phyloP scores from a whole-genome alignment of 148 eudicot genomes.

The Selenicereus undatus region DNA sequence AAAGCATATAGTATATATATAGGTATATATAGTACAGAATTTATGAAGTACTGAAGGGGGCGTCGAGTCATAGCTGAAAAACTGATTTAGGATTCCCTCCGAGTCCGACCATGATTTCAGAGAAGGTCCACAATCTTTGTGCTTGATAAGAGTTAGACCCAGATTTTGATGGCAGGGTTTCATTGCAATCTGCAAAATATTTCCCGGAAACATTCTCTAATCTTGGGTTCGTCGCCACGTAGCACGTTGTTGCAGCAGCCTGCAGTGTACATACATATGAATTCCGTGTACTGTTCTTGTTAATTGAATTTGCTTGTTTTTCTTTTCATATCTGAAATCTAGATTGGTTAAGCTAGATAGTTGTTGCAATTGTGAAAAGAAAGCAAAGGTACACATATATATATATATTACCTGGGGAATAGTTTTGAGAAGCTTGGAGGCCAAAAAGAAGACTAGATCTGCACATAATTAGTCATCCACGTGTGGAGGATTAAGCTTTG shows the following conservation, averaged over 20 bases:
- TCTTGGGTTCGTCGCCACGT: slow-evolving; percentile 60
- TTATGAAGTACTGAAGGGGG: too few species aligned
- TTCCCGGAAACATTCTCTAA: slow-evolving; percentile 52
- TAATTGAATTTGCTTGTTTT: too few species aligned
- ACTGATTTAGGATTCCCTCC: slow-evolving; percentile 21
- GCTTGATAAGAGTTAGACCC: slow-evolving; percentile 57
- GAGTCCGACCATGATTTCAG: slow-evolving; percentile 52
- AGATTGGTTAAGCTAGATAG: too few species aligned
- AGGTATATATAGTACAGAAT: too few species aligned
- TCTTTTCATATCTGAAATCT: too few species aligned
- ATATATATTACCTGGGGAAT: slow-evolving; percentile 62
- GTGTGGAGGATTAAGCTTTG: too few species aligned
- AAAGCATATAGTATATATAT: background rate
- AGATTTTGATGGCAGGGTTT: slow-evolving; percentile 52
- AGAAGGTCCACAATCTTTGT: slow-evolving; percentile 53
- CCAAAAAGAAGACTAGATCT: slow-evolving; percentile 76
- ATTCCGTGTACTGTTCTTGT: too few species aligned
- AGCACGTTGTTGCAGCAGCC: slow-evolving; percentile 92
- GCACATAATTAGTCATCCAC: too few species aligned
- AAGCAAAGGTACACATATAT: background rate
- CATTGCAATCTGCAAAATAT: slow-evolving; percentile 79
- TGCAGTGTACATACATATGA: slow-evolving; percentile 8
- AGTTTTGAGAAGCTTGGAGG: slow-evolving; percentile 74
- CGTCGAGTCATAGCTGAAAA: background rate
- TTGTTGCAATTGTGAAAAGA: too few species aligned